These are phyloP conservation scores for Coemansia reversa DNA, from an alignment of 192 early-diverging fungal species.

Conservation along the genomic window DNA sequence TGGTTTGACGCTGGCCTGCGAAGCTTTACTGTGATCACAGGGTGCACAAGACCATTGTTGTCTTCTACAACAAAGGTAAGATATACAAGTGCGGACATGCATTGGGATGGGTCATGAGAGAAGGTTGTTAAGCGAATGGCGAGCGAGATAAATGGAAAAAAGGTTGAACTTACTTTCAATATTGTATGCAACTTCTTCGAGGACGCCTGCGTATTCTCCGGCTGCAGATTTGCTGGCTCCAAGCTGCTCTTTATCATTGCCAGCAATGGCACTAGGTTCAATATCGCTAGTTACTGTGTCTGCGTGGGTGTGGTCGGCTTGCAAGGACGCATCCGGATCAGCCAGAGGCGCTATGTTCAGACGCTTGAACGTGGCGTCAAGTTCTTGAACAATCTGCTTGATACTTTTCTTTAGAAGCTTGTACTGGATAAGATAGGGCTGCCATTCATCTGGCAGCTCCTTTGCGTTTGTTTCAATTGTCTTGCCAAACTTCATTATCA, in stretches of 20 bases:
- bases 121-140: neutral
- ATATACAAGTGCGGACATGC: neutral
- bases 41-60: conserved; percentile 44
- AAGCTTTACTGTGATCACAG: conserved; percentile 44
- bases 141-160: neutral
- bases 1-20: conserved; percentile 14
- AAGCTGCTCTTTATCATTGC: neutral
- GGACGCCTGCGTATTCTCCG: conserved; percentile 4
- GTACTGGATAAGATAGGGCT: conserved; percentile 75
- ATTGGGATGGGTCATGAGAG: neutral
- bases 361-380: conserved; percentile 50
- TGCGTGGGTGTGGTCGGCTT: neutral
- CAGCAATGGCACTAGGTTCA: neutral
- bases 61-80: conserved; percentile 29
- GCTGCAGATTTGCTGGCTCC: neutral
- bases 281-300: neutral
- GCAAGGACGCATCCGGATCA: conserved; percentile 7
- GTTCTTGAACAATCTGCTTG: conserved; percentile 67
- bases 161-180: conserved; percentile 44
- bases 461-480: conserved; percentile 64
- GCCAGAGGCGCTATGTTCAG: conserved; percentile 28
- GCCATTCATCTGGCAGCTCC: conserved; percentile 69
- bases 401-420: conserved; percentile 72
- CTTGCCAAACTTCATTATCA: conserved; percentile 75
- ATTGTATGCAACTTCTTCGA: conserved; percentile 37